These are phyloP conservation scores for Pyronema domesticum DNA, from an alignment of 495 filamentous ascomycete species.

Conservation along the genomic window DNA sequence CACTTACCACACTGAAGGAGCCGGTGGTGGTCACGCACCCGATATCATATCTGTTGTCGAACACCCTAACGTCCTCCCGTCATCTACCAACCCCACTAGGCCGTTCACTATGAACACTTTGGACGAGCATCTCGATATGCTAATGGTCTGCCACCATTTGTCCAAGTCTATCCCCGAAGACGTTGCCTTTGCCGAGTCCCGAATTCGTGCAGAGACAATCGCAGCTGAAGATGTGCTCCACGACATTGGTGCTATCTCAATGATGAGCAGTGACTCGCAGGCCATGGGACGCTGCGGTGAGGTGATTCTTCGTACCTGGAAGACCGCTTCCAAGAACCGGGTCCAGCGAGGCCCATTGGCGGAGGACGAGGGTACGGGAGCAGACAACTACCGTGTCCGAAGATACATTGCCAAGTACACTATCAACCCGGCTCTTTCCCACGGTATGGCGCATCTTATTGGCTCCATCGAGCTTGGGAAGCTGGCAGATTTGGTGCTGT, in stretches of 20 bases:
- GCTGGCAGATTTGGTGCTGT: constrained; percentile 78
- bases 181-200: constrained; percentile 85
- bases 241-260: constrained; percentile 86
- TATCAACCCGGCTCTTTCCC: constrained; percentile 85
- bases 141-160: constrained; percentile 97
- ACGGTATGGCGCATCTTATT: constrained; percentile 82
- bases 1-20: constrained; percentile 96
- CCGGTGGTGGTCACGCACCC: constrained; percentile 87
- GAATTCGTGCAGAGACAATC: constrained; percentile 91
- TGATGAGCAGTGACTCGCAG: constrained; percentile 96
- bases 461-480: constrained; percentile 82
- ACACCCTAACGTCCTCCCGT: constrained; percentile 79
- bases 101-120: constrained; percentile 87
- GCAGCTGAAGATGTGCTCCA: constrained; percentile 95
- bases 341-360: constrained; percentile 56
- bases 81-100: constrained; percentile 81
- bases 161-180: constrained; percentile 87
- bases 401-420: constrained; percentile 94
- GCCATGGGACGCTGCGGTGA: constrained; percentile 97
- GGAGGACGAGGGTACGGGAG: constrained; percentile 65
- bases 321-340: constrained; percentile 98
- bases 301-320: constrained; percentile 88
- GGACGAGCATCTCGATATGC: constrained; percentile 95
- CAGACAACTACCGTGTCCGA: constrained; percentile 88
- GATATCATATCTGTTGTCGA: constrained; percentile 94